phyloP scores from a whole-genome alignment of 2,329 filamentous ascomycete genomes.

The Microthyrium microscopicum region DNA sequence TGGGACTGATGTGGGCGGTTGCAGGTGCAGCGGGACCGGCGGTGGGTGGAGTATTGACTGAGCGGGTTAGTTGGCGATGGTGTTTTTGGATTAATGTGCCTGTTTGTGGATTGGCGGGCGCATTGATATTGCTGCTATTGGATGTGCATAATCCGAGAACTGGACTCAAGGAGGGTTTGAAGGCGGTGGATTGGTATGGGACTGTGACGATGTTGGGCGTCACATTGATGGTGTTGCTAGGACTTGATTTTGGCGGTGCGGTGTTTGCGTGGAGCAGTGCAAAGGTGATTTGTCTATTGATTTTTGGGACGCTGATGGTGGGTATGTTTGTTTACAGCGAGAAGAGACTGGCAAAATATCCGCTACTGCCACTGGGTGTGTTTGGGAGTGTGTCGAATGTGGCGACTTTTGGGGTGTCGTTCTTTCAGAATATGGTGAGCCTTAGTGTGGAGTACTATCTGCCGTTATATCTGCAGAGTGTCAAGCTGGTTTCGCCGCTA shows the following conservation, averaged over 20 bases:
- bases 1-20: conserved; percentile 38
- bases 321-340: conserved; percentile 39
- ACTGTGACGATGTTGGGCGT: conserved; percentile 32
- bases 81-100: conserved; percentile 38
- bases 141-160: conserved; percentile 40
- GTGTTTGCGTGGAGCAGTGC: conserved; percentile 30
- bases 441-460: conserved; percentile 43
- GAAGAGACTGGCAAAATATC: conserved; percentile 40
- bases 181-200: conserved; percentile 38
- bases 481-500: conserved; percentile 42
- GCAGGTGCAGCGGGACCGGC: conserved; percentile 37
- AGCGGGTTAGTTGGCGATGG: conserved; percentile 34
- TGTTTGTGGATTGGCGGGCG: conserved; percentile 31
- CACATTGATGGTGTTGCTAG: conserved; percentile 28
- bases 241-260: conserved; percentile 30
- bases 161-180: conserved; percentile 29
- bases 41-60: conserved; percentile 34
- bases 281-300: conserved; percentile 32
- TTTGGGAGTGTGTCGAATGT: conserved; percentile 37
- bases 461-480: conserved; percentile 57
- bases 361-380: conserved; percentile 44
- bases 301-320: conserved; percentile 26
- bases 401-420: conserved; percentile 35
- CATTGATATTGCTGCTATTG: conserved; percentile 34
- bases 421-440: conserved; percentile 31